A percentile compares a stretch with the other conserved stretches of the same genome.
Evolutionary conservation across 345 rosid species (phyloP).

Genomic region (Lenwebbia sp.): DNA sequence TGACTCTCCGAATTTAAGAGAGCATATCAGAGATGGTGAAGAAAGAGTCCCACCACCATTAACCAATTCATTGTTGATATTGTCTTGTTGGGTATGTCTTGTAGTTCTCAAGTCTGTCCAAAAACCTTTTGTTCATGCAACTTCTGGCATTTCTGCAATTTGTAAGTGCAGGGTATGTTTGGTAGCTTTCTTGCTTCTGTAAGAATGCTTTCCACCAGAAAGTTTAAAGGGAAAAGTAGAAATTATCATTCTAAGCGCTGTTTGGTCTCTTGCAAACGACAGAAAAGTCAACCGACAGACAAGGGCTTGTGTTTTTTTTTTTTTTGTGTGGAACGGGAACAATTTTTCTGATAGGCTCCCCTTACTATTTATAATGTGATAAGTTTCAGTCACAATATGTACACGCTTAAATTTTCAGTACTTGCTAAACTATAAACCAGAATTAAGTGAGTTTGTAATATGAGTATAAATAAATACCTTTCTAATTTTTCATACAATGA

Average conservation of each 20-base stretch:
- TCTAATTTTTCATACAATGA: not conserved
- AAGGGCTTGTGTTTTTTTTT: not conserved
- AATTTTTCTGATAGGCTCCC: not conserved
- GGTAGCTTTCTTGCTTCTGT: not conserved
- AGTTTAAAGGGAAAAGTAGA: not conserved
- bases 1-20: not conserved
- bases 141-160: not conserved
- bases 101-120: not conserved
- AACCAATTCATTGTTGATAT: not conserved
- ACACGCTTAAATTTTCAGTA: not conserved
- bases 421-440: not conserved
- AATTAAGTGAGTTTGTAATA: not conserved
- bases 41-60: not conserved
- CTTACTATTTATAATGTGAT: not conserved
- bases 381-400: not conserved
- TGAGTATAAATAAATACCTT: not conserved
- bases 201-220: not conserved
- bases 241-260: not conserved
- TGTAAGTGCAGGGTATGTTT: not conserved
- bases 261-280: not conserved
- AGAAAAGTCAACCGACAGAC: not conserved
- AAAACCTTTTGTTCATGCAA: not conserved
- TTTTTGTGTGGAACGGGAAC: not conserved
- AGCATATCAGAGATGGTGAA: not conserved
- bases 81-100: not conserved